phyloP scores from a whole-genome alignment of 306 rosid species.

The Sicyos baderoa region DNA sequence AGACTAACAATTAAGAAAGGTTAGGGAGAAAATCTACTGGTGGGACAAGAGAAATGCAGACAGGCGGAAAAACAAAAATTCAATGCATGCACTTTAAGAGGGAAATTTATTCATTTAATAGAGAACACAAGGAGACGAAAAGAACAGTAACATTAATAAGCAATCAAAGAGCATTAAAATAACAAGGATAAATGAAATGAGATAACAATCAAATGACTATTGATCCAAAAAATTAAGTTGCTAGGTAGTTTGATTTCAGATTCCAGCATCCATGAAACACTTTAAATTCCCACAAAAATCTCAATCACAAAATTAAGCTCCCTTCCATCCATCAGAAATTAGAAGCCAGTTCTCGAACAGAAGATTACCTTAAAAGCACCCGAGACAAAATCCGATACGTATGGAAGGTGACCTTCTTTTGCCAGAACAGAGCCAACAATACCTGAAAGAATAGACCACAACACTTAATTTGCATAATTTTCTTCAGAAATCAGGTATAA shows the following conservation, averaged over 20 bases:
- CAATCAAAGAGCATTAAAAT: not conserved
- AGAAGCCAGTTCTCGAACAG: not conserved
- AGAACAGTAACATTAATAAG: constrained; percentile 3
- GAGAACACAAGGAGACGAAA: not conserved
- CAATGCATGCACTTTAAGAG: not conserved
- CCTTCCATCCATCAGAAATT: not conserved
- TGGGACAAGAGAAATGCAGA: not conserved
- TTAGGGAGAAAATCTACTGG: not conserved
- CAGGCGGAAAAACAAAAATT: not conserved
- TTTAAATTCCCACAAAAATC: not conserved
- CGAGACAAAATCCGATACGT: constrained; percentile 51
- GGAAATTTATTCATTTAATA: not conserved
- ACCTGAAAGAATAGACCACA: constrained; percentile 36
- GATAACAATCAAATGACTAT: not conserved
- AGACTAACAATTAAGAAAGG: not conserved
- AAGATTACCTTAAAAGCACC: constrained; percentile 70
- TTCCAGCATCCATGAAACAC: constrained; percentile 16
- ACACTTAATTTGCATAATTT: not conserved
- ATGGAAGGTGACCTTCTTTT: constrained; percentile 62
- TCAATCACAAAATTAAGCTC: not conserved
- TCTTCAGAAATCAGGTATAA: not conserved
- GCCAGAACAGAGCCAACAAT: constrained; percentile 74
- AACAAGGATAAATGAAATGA: not conserved
- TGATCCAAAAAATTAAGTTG: not conserved
- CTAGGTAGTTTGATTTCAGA: not conserved